Percentiles rank a stretch among this genome's conserved stretches.
phyloP scores from a whole-genome alignment of 176 grass and related monocot genomes.

The Zizania latifolia region DNA sequence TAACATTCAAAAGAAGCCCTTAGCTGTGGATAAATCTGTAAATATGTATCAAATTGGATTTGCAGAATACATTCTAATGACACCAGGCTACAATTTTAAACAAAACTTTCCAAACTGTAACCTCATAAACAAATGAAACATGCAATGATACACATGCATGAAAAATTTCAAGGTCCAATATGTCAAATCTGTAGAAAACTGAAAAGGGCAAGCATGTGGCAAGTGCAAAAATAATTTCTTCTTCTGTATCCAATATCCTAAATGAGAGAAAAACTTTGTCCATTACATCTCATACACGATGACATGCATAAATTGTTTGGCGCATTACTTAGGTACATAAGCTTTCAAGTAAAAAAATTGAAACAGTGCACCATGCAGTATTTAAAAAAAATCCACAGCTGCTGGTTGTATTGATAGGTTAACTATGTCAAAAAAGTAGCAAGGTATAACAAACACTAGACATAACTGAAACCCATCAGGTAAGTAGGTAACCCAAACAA shows the following conservation, averaged over 20 bases:
- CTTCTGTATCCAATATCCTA: not conserved
- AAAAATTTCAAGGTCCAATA: not conserved
- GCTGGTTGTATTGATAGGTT: not conserved
- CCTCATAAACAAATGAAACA: not conserved
- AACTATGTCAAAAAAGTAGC: not conserved
- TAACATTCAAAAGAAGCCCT: not conserved
- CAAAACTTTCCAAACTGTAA: not conserved
- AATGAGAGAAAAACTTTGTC: not conserved
- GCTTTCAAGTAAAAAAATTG: not conserved
- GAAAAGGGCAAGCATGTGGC: not conserved
- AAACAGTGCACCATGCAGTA: not conserved
- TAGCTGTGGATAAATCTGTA: not conserved
- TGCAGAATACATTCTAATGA: not conserved
- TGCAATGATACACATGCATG: not conserved
- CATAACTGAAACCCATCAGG: not conserved
- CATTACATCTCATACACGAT: not conserved
- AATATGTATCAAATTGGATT: not conserved
- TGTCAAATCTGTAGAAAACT: not conserved
- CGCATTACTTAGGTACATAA: too few relatives aligned
- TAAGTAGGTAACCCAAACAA: conserved; percentile 7
- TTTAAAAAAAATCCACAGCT: not conserved
- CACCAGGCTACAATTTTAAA: not conserved
- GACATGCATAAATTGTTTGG: not conserved
- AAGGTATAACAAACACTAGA: not conserved
- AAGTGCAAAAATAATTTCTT: not conserved